These are phyloP conservation scores for Basidiobolus meristosporus DNA, from an alignment of 371 early-diverging fungal species.

Conservation along the genomic window DNA sequence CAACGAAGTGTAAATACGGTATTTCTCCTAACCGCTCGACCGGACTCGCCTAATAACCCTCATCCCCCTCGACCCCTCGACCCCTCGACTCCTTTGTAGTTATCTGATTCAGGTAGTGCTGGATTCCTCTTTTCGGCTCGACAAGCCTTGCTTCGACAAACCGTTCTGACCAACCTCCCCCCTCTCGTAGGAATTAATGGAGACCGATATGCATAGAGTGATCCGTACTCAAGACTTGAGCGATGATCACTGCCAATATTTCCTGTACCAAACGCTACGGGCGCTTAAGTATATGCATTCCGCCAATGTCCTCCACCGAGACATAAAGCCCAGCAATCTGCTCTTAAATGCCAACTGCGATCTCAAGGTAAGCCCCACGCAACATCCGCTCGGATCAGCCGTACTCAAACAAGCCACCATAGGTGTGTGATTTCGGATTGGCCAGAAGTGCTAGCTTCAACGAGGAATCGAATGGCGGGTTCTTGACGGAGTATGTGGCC, in stretches of 20 bases:
- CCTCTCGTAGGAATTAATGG: slow-evolving; percentile 72
- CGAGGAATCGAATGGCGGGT: slow-evolving; percentile 68
- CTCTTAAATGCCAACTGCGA: slow-evolving; percentile 95
- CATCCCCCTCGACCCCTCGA: too few relatives aligned
- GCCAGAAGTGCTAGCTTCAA: slow-evolving; percentile 79
- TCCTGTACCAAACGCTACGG: slow-evolving; percentile 90
- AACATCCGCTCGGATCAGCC: too few relatives aligned
- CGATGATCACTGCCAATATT: slow-evolving; percentile 95
- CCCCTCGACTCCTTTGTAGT: too few relatives aligned
- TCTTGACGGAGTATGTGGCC: slow-evolving; percentile 95
- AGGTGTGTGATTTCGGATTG: slow-evolving; percentile 87
- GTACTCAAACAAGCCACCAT: too few relatives aligned
- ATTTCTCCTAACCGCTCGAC: too few relatives aligned
- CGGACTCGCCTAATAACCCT: too few relatives aligned
- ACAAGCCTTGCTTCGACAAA: too few relatives aligned
- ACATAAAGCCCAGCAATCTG: slow-evolving; percentile 92
- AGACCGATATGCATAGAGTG: slow-evolving; percentile 95
- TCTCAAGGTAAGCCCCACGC: too few relatives aligned
- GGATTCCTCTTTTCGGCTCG: too few relatives aligned
- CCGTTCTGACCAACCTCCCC: too few relatives aligned
- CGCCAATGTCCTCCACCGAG: slow-evolving; percentile 93
- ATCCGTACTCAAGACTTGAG: slow-evolving; percentile 91
- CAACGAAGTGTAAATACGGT: slow-evolving; percentile 83
- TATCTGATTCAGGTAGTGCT: too few relatives aligned
- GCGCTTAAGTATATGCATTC: slow-evolving; percentile 96